Evolutionary conservation across 805 yeast genomes (phyloP), one percentile per base, ranked within the genome.

Genomic region (Myxozyma mucilagina): DNA sequence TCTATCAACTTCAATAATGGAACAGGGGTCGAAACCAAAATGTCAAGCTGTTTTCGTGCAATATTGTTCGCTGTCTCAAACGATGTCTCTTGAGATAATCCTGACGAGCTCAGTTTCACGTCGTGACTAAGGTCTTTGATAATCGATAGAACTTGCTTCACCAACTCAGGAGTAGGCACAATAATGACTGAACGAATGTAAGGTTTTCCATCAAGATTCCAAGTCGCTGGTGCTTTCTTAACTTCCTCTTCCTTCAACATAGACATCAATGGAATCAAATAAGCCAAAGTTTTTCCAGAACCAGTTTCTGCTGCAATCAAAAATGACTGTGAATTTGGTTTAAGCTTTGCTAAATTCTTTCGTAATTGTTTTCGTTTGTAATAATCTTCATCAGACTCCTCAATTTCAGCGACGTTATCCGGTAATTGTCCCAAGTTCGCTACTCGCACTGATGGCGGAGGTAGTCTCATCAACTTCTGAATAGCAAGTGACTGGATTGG

Each of bases 261-360:
- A 51, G 90, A 87, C 42, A 92, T 65, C 39, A 93, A 64, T 0
- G 97, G 92, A 0, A 88, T 84, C 62, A 94, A 71, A 70, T 92
- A 93, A 0, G 97, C 91, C 85, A 96, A 85, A 0, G 99, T 93
- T 71, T 93, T 93, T 8, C 99, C 99, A 0, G 96, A 87, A 0
- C 99, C 99, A 0, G 99, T 93, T 72, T 94, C 98, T 2, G 97
- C 97, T 0, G 98, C 97, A 57, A 93, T 74, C 1, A 94, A 84
- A 77, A 84, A 90, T 0, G 86, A 41, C 81, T 66, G 85, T 84
- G 52, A 85, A 68, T 60, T 79, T 75, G 7, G 72, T 73, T 20
- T 69, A 60, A 44, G 70, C 67, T 67, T 65, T 41, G 35, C 42
- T 42, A 53, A 49, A 29, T 44, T 50, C 20, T 48, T 63, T 18